phyloP scores from a whole-genome alignment of 352 stramenopile genomes.

The Phytophthora pluvialis region DNA sequence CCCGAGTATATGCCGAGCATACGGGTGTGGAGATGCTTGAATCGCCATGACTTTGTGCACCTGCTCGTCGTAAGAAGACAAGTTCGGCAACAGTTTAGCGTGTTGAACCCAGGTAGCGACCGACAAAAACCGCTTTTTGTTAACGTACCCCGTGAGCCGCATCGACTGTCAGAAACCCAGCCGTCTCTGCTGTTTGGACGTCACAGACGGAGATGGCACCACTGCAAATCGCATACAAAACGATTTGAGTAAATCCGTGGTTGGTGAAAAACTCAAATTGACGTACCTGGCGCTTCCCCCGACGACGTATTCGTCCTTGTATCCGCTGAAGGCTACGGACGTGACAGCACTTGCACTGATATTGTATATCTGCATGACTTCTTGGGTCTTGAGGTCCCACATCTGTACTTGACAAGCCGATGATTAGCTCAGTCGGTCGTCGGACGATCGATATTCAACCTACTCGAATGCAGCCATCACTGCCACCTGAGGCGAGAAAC shows the following conservation, averaged over 20 bases:
- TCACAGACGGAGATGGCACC: conserved; percentile 72
- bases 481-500: conserved; percentile 67
- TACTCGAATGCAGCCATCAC: conserved; percentile 62
- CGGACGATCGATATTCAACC: not conserved
- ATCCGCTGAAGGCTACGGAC: conserved; percentile 69
- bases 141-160: conserved; percentile 40
- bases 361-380: conserved; percentile 69
- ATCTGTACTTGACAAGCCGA: conserved; percentile 32
- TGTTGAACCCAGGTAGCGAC: not conserved
- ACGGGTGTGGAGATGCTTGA: conserved; percentile 67
- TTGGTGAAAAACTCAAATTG: not conserved
- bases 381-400: conserved; percentile 81
- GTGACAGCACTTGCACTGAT: conserved; percentile 69
- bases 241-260: not conserved
- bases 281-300: conserved; percentile 66
- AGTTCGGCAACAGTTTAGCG: not conserved
- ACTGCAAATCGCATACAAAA: conserved; percentile 25
- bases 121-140: not conserved
- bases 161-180: conserved; percentile 59
- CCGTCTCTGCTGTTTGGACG: conserved; percentile 59
- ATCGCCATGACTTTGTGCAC: conserved; percentile 61
- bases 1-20: conserved; percentile 58
- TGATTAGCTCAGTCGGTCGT: not conserved
- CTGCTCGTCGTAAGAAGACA: conserved; percentile 21
- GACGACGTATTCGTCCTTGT: conserved; percentile 79